Evolutionary conservation across 768 basidiomycete genomes (phyloP).

Genomic region (Favolaschia claudopus): DNA sequence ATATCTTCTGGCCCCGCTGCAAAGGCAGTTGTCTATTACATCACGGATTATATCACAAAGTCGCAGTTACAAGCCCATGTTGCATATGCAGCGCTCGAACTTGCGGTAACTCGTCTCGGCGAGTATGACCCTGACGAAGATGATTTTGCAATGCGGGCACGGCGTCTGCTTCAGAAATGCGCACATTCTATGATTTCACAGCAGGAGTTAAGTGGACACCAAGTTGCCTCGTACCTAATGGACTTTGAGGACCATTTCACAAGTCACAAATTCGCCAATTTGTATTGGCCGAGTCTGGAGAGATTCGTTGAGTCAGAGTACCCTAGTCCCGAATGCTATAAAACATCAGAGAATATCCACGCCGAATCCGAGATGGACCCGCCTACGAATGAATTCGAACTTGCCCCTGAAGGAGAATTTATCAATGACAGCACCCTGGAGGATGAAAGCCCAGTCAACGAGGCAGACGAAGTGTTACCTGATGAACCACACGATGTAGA

Average conservation of each 20-base stretch:
- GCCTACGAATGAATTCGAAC: too few species aligned
- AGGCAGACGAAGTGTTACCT: too few species aligned
- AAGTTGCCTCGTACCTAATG: constrained; percentile 24
- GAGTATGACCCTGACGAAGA: constrained; percentile 3
- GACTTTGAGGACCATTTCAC: constrained; percentile 27
- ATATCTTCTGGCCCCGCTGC: constrained; percentile 37
- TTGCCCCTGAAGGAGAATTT: too few species aligned
- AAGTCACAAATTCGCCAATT: constrained; percentile 7
- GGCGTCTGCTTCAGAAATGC: constrained; percentile 31
- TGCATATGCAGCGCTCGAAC: constrained; percentile 14
- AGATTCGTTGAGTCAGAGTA: too few species aligned
- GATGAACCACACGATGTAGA: too few species aligned
- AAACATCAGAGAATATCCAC: too few species aligned
- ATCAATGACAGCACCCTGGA: too few species aligned
- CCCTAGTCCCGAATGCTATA: too few species aligned
- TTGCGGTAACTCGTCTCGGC: constrained; percentile 20
- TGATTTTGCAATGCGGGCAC: not conserved
- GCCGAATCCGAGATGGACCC: too few species aligned
- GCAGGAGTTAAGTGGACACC: constrained; percentile 26
- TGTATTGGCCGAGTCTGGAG: constrained; percentile 22
- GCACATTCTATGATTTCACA: constrained; percentile 17
- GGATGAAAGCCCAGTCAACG: too few species aligned
- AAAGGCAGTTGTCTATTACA: constrained; percentile 38
- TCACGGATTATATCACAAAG: constrained; percentile 44
- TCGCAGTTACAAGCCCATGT: constrained; percentile 26